A percentile compares a stretch with the other conserved stretches of the same genome.
phyloP scores from a whole-genome alignment of 306 rosid species.

The Acacia acuminata region DNA sequence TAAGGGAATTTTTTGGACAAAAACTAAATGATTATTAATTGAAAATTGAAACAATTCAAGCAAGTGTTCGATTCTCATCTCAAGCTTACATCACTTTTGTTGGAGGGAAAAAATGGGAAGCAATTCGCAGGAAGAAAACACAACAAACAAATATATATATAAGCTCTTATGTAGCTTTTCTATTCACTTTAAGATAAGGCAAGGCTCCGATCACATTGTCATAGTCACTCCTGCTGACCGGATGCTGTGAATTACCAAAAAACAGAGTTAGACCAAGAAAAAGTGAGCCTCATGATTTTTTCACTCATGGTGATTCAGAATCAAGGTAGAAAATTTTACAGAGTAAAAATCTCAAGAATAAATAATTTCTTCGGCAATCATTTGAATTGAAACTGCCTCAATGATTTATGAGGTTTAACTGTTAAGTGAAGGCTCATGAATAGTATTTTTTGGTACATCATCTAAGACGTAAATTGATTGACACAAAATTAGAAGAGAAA shows the following conservation, averaged over 20 bases:
- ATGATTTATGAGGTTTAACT: background rate
- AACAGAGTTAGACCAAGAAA: conserved; percentile 29
- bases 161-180: conserved; percentile 54
- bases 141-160: background rate
- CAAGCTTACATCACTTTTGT: background rate
- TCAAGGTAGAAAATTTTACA: background rate
- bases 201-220: conserved; percentile 85
- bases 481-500: too few species aligned
- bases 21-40: background rate
- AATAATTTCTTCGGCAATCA: background rate
- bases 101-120: background rate
- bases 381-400: background rate
- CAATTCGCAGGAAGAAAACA: background rate
- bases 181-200: conserved; percentile 92
- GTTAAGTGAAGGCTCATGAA: background rate
- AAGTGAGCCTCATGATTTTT: conserved; percentile 24
- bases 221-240: conserved; percentile 79
- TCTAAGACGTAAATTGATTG: too few species aligned
- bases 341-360: background rate
- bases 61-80: background rate
- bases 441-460: background rate
- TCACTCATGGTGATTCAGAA: background rate
- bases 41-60: conserved; percentile 23
- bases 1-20: background rate
- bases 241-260: conserved; percentile 50